These are phyloP conservation scores for Aspergillus thermomutatus DNA, from an alignment of 2,329 filamentous ascomycete species.

Conservation along the genomic window DNA sequence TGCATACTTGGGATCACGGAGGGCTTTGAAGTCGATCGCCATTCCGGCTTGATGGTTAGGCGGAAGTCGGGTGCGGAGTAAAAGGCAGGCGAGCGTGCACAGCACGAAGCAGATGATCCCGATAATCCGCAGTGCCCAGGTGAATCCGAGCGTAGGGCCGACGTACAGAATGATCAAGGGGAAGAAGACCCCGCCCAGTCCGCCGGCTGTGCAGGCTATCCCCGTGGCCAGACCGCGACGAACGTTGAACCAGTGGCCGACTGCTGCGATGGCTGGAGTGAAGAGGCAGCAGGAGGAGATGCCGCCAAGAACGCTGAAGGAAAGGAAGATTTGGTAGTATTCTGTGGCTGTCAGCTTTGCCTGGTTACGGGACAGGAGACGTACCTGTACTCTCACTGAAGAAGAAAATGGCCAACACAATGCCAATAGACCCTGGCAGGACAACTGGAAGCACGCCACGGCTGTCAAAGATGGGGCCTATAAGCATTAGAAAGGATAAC, in stretches of 20 bases:
- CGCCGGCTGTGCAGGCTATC: constrained; percentile 33
- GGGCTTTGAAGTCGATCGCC: constrained; percentile 19
- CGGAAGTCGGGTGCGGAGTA: constrained; percentile 22
- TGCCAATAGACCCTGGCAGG: constrained; percentile 27
- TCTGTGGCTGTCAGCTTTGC: constrained; percentile 18
- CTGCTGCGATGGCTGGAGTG: constrained; percentile 27
- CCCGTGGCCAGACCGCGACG: constrained; percentile 33
- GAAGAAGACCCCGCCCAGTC: constrained; percentile 34
- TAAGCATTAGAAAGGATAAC: background rate
- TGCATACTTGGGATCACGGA: constrained; percentile 22
- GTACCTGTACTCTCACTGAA: constrained; percentile 7
- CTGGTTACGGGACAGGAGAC: background rate
- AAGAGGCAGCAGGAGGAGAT: constrained; percentile 30
- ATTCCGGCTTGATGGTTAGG: constrained; percentile 14
- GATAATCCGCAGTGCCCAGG: constrained; percentile 31
- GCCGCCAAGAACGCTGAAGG: constrained; percentile 33
- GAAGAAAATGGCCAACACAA: constrained; percentile 29
- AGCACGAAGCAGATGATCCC: constrained; percentile 20
- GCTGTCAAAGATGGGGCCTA: constrained; percentile 39
- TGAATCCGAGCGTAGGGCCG: constrained; percentile 28
- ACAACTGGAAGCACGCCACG: constrained; percentile 30
- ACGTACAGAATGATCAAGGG: constrained; percentile 30
- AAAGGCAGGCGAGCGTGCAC: constrained; percentile 17
- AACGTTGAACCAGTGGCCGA: constrained; percentile 35
- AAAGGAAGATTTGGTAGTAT: constrained; percentile 38